Evolutionary conservation across 768 basidiomycete species (phyloP).

Genomic region (Lactifluus piperatus): DNA sequence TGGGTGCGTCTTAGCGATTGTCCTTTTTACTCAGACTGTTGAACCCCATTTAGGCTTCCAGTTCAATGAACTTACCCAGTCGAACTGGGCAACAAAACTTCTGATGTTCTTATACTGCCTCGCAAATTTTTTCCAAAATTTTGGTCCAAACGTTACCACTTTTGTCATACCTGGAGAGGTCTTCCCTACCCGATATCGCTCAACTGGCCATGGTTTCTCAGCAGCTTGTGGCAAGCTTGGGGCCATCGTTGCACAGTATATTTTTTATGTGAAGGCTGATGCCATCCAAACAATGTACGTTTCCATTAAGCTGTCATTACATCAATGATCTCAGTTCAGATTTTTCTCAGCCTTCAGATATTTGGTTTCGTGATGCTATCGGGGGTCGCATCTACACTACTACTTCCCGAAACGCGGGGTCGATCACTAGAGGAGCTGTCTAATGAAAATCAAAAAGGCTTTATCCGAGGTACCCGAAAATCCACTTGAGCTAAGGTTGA

Average conservation of each 20-base stretch:
- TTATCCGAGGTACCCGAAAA: conserved; percentile 20
- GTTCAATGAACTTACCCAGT: conserved; percentile 25
- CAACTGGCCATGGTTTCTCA: conserved; percentile 37
- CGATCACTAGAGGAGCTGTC: conserved; percentile 31
- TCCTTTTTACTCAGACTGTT: neutral
- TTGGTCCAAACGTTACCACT: conserved; percentile 37
- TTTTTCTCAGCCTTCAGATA: conserved; percentile 30
- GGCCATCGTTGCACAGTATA: conserved; percentile 34
- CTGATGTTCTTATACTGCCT: conserved; percentile 35
- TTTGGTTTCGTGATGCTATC: conserved; percentile 42
- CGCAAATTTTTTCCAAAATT: conserved; percentile 38
- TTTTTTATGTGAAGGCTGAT: conserved; percentile 22
- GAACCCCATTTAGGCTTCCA: conserved; percentile 22
- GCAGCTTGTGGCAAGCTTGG: conserved; percentile 39
- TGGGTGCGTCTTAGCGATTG: conserved; percentile 40
- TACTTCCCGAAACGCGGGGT: conserved; percentile 36
- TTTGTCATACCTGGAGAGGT: conserved; percentile 38
- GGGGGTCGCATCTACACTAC: conserved; percentile 33
- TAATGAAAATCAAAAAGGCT: conserved; percentile 30
- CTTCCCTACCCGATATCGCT: conserved; percentile 39
- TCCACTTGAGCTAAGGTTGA: neutral
- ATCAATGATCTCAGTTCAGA: neutral
- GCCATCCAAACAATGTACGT: conserved; percentile 31
- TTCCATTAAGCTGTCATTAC: neutral
- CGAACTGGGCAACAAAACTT: conserved; percentile 21